Base-by-base conservation (phyloP, 1,284 basidiomycete species). In the Papiliotrema terrestris region DNA sequence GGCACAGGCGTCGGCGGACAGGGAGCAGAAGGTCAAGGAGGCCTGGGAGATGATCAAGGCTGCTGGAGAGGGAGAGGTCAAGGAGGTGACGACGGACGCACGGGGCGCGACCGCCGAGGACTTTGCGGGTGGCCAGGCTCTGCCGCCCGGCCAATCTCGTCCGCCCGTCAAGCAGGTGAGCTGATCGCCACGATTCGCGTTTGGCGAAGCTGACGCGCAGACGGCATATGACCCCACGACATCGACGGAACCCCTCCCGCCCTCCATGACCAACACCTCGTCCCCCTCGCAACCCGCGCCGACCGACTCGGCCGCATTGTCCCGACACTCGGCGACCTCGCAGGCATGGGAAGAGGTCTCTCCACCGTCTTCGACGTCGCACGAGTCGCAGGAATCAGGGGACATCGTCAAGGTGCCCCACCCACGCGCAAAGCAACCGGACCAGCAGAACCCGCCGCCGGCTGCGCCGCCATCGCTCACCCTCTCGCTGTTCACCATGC, bases 401-500 rank as follows among this genome's bases (percentile, higher is more conserved):
- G 47, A 60, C 32, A 42, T 56, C 50, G 46, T 57, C 39, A 47
- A 49, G 45, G 42, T 48, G 11, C 38, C 46, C 46, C 35, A 45
- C 29, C 39, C 48, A 38, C 45, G 15, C 17, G 45, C 15, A 22
- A 32, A 17, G 20, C 23, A 20, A 8, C 38, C 37, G 26, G 32
- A 22, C 9, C 39, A 26, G 22, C 43, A 49, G 23, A 29, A 43
- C 15, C 45, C 17, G 19, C 61, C 69, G 9, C 67, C 70, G 20
- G 48, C 63, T 51, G 63, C 61, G 57, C 67, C 59, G 46, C 74
- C 82, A 4, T 85, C 86, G 20, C 71, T 81, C 48, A 90, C 91
- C 1, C 79, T 88, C n/a, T 83, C 87, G 17, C 81, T 93, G 57
- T 90, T 91, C 75, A 86, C 91, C 68, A 82, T 83, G 47, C 89